Conservation (phyloP, 305 asterid species). For the Striga hermonthica region DNA sequence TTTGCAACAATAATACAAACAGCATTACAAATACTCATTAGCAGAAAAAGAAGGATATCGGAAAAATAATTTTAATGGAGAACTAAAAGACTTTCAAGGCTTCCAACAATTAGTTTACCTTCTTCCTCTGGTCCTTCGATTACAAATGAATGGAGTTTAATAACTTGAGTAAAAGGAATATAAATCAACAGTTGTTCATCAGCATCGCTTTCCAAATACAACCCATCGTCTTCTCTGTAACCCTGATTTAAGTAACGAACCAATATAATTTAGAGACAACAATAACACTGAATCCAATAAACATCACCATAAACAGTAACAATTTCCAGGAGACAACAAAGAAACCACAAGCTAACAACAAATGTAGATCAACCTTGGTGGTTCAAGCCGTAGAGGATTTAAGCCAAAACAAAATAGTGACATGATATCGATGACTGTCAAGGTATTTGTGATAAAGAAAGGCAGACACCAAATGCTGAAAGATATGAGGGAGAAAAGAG, state of each 20-base stretch:
- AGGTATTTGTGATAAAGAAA: neutral
- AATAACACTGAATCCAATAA: neutral
- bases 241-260: slow-evolving; percentile 46
- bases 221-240: slow-evolving; percentile 85
- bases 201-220: slow-evolving; percentile 88
- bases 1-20: neutral
- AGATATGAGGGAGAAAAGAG: neutral
- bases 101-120: slow-evolving; percentile 44
- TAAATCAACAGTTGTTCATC: slow-evolving; percentile 87
- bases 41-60: slow-evolving; percentile 6
- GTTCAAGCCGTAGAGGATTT: neutral
- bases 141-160: slow-evolving; percentile 70
- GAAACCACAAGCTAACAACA: neutral
- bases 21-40: neutral
- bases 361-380: neutral
- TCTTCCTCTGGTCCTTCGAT: slow-evolving; percentile 85
- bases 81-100: slow-evolving; percentile 16
- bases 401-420: neutral
- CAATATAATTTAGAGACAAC: slow-evolving; percentile 4
- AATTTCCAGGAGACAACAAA: neutral
- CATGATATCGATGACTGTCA: neutral
- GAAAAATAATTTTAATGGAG: neutral
- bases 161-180: slow-evolving; percentile 81
- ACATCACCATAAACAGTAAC: neutral
- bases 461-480: neutral